These are phyloP conservation scores for Magnusiomyces fungicola DNA, from an alignment of 1,139 yeast genomes.

Conservation along the genomic window DNA sequence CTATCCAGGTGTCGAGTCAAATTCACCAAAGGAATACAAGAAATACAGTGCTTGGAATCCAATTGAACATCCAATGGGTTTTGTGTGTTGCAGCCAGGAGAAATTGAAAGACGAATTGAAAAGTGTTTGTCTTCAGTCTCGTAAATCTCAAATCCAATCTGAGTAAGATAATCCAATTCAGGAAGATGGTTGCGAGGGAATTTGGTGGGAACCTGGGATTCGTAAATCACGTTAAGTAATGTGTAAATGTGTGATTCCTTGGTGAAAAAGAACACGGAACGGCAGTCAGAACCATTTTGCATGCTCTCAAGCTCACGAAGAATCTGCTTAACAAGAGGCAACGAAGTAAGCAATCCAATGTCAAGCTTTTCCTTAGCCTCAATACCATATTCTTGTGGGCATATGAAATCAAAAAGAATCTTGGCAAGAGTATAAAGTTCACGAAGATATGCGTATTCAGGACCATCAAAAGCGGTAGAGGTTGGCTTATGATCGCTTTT, in stretches of 20 bases:
- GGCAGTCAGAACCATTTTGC: conserved; percentile 52
- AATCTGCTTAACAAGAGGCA: conserved; percentile 89
- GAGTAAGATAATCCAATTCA: conserved; percentile 91
- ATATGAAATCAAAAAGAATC: conserved; percentile 90
- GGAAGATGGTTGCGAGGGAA: conserved; percentile 93
- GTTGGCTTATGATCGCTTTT: not conserved
- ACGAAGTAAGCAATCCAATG: conserved; percentile 87
- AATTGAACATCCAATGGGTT: conserved; percentile 95
- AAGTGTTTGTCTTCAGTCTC: conserved; percentile 71
- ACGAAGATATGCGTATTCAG: conserved; percentile 70
- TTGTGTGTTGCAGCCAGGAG: conserved; percentile 98
- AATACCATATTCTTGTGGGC: conserved; percentile 98
- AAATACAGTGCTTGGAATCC: conserved; percentile 93
- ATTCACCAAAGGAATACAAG: conserved; percentile 86
- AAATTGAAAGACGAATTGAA: conserved; percentile 76
- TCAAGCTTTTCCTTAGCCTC: conserved; percentile 93
- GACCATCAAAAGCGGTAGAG: conserved; percentile 56
- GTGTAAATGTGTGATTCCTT: conserved; percentile 97
- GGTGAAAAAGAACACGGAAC: conserved; percentile 80
- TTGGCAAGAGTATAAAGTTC: conserved; percentile 87
- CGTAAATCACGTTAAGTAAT: conserved; percentile 79
- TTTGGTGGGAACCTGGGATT: conserved; percentile 90
- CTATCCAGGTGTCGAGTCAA: conserved; percentile 90
- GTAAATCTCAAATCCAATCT: conserved; percentile 86
- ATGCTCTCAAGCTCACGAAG: conserved; percentile 72